phyloP scores from a whole-genome alignment of 495 filamentous ascomycete species.

The Tetracladium marchalianum region DNA sequence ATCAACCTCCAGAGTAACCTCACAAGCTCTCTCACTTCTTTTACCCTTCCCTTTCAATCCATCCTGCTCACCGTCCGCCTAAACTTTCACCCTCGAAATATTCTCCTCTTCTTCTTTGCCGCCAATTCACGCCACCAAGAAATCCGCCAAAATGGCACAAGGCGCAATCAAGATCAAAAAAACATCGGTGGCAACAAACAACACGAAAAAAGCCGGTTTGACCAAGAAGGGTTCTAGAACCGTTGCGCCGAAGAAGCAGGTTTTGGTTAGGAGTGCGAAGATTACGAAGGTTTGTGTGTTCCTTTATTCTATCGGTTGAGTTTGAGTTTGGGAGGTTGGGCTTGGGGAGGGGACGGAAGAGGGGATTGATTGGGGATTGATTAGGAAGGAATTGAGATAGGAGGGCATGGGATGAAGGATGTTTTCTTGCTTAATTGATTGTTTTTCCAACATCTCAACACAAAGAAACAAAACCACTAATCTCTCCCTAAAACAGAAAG shows the following conservation, averaged over 20 bases:
- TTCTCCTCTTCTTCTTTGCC: too few relatives aligned
- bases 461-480: not conserved
- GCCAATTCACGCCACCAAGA: not conserved
- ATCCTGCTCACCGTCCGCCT: not conserved
- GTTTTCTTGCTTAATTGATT: too few relatives aligned
- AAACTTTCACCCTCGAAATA: not conserved
- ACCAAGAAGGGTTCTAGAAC: slow-evolving; percentile 48
- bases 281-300: slow-evolving; percentile 48
- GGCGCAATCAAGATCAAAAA: slow-evolving; percentile 19
- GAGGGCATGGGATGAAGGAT: too few relatives aligned
- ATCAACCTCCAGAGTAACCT: not conserved
- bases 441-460: not conserved
- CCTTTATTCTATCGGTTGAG: slow-evolving; percentile 1
- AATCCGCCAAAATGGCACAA: slow-evolving; percentile 17
- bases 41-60: not conserved
- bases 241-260: slow-evolving; percentile 60
- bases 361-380: too few relatives aligned
- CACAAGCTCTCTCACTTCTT: not conserved
- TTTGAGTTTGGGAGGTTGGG: not conserved
- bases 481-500: slow-evolving; percentile 38
- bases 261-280: slow-evolving; percentile 47
- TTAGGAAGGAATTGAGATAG: not conserved
- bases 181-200: slow-evolving; percentile 7
- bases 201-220: slow-evolving; percentile 1
- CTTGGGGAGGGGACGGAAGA: not conserved